Conservation (phyloP, 495 filamentous ascomycete genomes). For the Thozetella sp. region DNA sequence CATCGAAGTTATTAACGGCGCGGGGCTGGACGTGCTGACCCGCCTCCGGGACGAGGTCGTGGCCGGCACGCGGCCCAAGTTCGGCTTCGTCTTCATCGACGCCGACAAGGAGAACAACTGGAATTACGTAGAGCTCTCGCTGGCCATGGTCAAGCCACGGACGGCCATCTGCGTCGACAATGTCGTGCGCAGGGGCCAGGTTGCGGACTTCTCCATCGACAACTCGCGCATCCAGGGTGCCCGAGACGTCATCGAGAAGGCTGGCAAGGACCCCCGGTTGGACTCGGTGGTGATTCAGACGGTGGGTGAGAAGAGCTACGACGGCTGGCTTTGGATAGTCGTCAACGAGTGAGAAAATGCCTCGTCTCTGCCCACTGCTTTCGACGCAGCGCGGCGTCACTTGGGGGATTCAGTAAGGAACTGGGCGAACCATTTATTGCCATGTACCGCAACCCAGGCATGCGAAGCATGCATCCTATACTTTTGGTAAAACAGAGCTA, state of each 20-base stretch:
- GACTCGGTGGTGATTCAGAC: constrained; percentile 51
- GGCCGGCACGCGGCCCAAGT: constrained; percentile 40
- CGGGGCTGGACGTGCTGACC: constrained; percentile 44
- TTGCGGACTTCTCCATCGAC: constrained; percentile 10
- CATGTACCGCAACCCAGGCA: too few relatives aligned
- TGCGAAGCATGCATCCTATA: too few relatives aligned
- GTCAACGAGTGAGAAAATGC: constrained; percentile 25
- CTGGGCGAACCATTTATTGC: too few relatives aligned
- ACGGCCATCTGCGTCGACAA: constrained; percentile 50
- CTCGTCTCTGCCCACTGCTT: too few relatives aligned
- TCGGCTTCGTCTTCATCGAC: constrained; percentile 56
- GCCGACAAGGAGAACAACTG: constrained; percentile 50
- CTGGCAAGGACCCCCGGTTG: constrained; percentile 42
- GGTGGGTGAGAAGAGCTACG: constrained; percentile 53
- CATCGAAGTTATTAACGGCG: constrained; percentile 44
- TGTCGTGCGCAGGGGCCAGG: constrained; percentile 43
- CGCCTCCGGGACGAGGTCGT: constrained; percentile 41
- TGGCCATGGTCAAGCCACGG: constrained; percentile 32
- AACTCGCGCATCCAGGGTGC: constrained; percentile 8
- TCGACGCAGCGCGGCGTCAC: too few relatives aligned
- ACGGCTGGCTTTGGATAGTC: constrained; percentile 42
- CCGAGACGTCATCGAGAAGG: constrained; percentile 41
- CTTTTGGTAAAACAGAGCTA: too few relatives aligned
- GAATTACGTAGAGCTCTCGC: constrained; percentile 48
- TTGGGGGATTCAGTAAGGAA: too few relatives aligned